Percentiles rank a stretch among this genome's conserved stretches.
These are phyloP conservation scores for Aspergillus fructus DNA, from an alignment of 2,329 filamentous ascomycete genomes.

Conservation along the genomic window DNA sequence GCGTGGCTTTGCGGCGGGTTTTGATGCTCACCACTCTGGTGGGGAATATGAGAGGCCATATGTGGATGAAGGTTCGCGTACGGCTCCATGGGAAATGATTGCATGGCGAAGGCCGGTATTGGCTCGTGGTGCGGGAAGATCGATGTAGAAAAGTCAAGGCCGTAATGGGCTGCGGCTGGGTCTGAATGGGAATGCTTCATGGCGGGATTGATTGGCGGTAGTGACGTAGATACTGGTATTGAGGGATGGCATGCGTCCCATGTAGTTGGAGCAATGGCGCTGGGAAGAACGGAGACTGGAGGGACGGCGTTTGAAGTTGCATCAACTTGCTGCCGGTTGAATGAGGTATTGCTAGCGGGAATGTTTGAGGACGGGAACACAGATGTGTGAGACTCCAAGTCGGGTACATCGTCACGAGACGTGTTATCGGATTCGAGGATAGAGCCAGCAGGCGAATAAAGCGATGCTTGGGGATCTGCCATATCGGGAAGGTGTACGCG, in stretches of 20 bases:
- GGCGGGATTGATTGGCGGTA: constrained; percentile 12
- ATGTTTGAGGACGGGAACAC: constrained; percentile 20
- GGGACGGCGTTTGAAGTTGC: constrained; percentile 1
- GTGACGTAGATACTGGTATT: neutral
- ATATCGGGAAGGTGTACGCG: constrained; percentile 30
- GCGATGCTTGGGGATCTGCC: constrained; percentile 15
- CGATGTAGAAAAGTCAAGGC: constrained; percentile 38
- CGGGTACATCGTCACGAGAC: constrained; percentile 16
- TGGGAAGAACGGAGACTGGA: neutral
- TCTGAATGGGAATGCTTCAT: neutral
- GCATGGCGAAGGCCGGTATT: constrained; percentile 10
- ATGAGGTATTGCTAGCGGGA: constrained; percentile 1
- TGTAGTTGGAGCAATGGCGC: neutral
- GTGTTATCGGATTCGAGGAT: constrained; percentile 13
- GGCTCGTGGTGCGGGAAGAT: neutral
- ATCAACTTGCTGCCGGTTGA: neutral
- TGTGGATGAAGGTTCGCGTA: constrained; percentile 11
- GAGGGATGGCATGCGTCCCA: constrained; percentile 14
- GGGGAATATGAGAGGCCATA: neutral
- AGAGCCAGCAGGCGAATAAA: constrained; percentile 17
- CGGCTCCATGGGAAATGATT: constrained; percentile 16
- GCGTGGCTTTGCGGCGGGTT: constrained; percentile 9
- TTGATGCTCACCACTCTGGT: neutral
- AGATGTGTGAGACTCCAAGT: constrained; percentile 23
- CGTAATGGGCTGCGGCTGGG: constrained; percentile 30